Conservation (phyloP, 441 rosid genomes). For the Daphne laureola region DNA sequence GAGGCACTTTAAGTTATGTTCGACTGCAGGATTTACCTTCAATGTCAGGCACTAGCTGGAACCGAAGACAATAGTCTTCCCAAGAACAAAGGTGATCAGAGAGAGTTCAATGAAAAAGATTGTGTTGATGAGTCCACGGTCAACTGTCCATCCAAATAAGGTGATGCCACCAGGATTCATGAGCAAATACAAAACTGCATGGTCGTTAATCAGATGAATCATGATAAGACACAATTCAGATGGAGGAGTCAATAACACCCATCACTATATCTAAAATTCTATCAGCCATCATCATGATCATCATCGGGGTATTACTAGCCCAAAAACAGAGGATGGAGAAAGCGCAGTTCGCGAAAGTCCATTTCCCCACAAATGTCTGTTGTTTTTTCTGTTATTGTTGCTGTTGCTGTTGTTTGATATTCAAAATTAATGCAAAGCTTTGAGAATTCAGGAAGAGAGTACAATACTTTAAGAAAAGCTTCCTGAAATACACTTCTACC, state of each 20-base stretch:
- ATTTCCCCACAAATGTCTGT: too few species aligned
- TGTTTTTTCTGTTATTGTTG: too few species aligned
- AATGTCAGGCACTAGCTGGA: slow-evolving; percentile 17
- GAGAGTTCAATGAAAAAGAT: slow-evolving; percentile 85
- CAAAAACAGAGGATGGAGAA: too few species aligned
- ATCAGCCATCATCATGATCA: too few species aligned
- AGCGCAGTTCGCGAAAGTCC: too few species aligned
- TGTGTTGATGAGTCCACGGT: slow-evolving; percentile 66
- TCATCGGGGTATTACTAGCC: too few species aligned
- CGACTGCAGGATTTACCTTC: not conserved
- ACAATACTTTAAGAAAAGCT: too few species aligned
- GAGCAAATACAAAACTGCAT: slow-evolving; percentile 76
- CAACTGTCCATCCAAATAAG: slow-evolving; percentile 84
- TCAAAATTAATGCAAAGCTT: too few species aligned
- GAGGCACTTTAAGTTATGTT: not conserved
- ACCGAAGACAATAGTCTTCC: slow-evolving; percentile 54
- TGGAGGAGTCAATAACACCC: not conserved
- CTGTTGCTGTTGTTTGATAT: too few species aligned
- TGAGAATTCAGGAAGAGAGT: too few species aligned
- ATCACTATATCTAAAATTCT: too few species aligned
- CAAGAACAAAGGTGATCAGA: slow-evolving; percentile 76
- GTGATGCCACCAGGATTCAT: slow-evolving; percentile 92
- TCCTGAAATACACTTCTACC: too few species aligned
- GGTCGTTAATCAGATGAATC: slow-evolving; percentile 2
- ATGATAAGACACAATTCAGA: not conserved